These are phyloP conservation scores for Colletotrichum abscissum DNA, from an alignment of 2,329 filamentous ascomycete species.

Conservation along the genomic window DNA sequence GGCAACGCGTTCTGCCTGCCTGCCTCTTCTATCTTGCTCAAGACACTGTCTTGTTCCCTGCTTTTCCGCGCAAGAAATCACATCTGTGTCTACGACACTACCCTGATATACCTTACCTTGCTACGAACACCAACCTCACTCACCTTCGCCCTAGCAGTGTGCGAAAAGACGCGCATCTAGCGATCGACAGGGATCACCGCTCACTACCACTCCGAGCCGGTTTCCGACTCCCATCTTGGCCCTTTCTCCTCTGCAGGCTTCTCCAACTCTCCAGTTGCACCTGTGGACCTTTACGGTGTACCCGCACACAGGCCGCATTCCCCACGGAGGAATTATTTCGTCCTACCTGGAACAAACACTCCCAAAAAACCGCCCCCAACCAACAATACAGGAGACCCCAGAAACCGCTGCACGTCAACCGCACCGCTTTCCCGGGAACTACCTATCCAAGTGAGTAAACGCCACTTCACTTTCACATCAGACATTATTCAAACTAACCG, in stretches of 20 bases:
- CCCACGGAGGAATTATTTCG: conserved; percentile 1
- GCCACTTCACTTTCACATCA: background rate
- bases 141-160: background rate
- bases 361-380: background rate
- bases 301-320: background rate
- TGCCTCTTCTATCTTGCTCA: background rate
- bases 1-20: background rate
- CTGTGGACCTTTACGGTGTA: background rate
- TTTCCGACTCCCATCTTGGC: conserved; percentile 30
- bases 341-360: background rate
- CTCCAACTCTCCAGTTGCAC: conserved; percentile 1
- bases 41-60: background rate
- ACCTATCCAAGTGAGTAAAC: background rate
- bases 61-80: background rate
- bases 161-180: conserved; percentile 3
- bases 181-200: conserved; percentile 24
- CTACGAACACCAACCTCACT: background rate
- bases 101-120: background rate
- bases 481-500: background rate
- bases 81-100: too few species aligned
- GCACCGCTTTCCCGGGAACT: background rate
- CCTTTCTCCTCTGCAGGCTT: background rate
- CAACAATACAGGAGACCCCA: background rate
- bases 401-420: conserved; percentile 9
- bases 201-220: conserved; percentile 22